Percentiles rank a stretch among this genome's conserved stretches.
phyloP scores from a whole-genome alignment of 2,329 filamentous ascomycete species.

The Aureobasidium lini region DNA sequence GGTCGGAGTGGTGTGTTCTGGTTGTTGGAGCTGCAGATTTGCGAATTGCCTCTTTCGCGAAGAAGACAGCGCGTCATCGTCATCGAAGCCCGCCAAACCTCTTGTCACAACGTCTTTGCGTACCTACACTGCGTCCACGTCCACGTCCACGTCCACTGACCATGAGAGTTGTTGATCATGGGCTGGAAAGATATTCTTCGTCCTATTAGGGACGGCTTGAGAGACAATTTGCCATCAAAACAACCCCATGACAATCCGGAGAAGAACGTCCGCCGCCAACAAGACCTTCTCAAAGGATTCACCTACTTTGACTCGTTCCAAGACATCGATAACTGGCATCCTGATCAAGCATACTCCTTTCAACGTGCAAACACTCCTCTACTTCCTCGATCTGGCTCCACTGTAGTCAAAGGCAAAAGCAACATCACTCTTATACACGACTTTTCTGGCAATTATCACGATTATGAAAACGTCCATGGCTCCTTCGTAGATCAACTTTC shows the following conservation, averaged over 20 bases:
- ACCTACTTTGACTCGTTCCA: constrained; percentile 36
- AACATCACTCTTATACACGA: constrained; percentile 32
- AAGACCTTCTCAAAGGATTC: constrained; percentile 32
- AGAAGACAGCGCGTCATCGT: not conserved
- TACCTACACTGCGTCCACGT: too few relatives aligned
- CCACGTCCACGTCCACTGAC: not conserved
- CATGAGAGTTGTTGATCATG: not conserved
- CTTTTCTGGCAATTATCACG: constrained; percentile 37
- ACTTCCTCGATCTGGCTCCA: constrained; percentile 19
- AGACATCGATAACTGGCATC: constrained; percentile 30
- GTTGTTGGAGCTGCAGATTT: not conserved
- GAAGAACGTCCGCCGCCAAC: constrained; percentile 17
- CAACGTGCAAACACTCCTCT: constrained; percentile 34
- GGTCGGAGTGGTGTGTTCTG: not conserved
- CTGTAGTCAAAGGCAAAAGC: constrained; percentile 17
- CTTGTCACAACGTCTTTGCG: too few relatives aligned
- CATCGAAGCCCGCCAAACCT: not conserved
- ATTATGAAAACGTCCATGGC: constrained; percentile 33
- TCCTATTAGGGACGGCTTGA: constrained; percentile 33
- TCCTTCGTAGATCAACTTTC: constrained; percentile 23
- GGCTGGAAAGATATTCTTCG: constrained; percentile 34
- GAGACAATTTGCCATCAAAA: constrained; percentile 22
- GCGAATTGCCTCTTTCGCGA: not conserved
- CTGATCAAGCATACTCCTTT: constrained; percentile 26
- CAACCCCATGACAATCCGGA: constrained; percentile 5